Base-by-base conservation (phyloP, 495 filamentous ascomycete species). In the Aspergillus olivimuriae region DNA sequence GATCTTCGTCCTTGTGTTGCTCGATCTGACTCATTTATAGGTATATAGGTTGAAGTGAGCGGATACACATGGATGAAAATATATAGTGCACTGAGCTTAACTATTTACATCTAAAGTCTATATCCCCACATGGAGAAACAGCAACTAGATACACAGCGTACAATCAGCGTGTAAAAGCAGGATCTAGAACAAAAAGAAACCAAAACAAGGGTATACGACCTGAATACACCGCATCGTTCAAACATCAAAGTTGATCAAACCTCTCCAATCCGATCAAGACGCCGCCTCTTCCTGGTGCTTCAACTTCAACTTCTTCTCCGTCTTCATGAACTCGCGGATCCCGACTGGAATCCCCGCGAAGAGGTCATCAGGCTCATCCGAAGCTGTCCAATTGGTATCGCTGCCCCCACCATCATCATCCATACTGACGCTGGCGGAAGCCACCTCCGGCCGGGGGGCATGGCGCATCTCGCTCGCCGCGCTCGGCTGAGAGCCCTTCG, bases 251-350 rank as follows among this genome's bases (percentile, higher is more conserved):
- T n/a, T n/a, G n/a, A n/a, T n/a, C n/a, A n/a, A n/a, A n/a, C n/a
- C n/a, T n/a, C n/a, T n/a, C n/a, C n/a, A n/a, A 15, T 21, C 15
- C 31, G 12, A 17, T 30, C 34, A 37, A 34, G 20, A 11, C 16
- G 11, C 39, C 8, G 19, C 20, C n/a, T 37, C 17, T n/a, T 67
- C 35, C 26, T 60, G 56, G 56, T 87, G 83, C 63, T 78, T 87
- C 65, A 84, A 74, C 61, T 88, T 89, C 47, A 98, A 65, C 62
- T 68, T 83, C 76, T 96, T 98, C 72, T 98, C 92, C 37, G 82
- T 89, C 70, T 83, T 86, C 91, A 98, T 97, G 63, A 98, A 98
- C 60, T 94, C 92, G 43, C 85, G 75, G 48, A 98, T 95, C 4
- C 92, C 94, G 16, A 98, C 86, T 1, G 94, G 91, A 32, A 98